Evolutionary conservation across 495 filamentous ascomycete genomes (phyloP), one percentile per base, ranked within the genome.

Genomic region (Penicillium waksmanii): DNA sequence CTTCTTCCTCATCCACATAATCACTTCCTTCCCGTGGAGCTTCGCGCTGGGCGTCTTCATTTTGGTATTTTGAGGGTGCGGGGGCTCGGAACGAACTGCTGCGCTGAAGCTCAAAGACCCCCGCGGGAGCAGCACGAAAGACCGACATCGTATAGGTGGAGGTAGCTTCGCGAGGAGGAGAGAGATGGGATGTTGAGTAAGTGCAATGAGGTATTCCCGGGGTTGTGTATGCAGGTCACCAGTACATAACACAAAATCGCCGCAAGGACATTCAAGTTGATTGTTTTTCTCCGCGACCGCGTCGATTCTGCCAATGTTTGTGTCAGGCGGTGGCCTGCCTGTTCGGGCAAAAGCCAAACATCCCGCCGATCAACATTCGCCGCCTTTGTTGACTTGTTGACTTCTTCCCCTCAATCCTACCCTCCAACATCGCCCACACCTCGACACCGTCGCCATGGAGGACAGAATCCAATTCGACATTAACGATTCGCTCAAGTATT

Each of bases 401-500:
- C 57, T 47, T 56, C 51, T 64, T 54, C 17, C 51, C 49, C 55
- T 61, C 56, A 18, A 46, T 35, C 38, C 54, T 47, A 38, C 48
- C 47, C 18, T 46, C 42, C 36, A 27, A 34, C 15, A 19, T 27
- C 23, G 19, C 21, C 55, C 58, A 61, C 60, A 52, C 54, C 53
- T 38, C 36, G 17, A n/a, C 42, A 17, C 53, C 60, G 63, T 69
- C 71, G 79, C 63, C 65, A 96, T 96, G 93, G 92, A 90, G 69
- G 80, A 84, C 52, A 78, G 79, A 59, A 80, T 90, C 65, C 84
- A 87, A 59, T 99, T 98, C 76, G 91, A 98, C 72, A 90, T 99
- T 73, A 97, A 97, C 75, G 87, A 95, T 68, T 89, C 92, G 61
- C 87, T 98, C 74, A 97, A 96, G 80, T 83, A 89, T 69, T 98